phyloP scores from a whole-genome alignment of 2,329 filamentous ascomycete species.

The Penicillium sclerotiorum region DNA sequence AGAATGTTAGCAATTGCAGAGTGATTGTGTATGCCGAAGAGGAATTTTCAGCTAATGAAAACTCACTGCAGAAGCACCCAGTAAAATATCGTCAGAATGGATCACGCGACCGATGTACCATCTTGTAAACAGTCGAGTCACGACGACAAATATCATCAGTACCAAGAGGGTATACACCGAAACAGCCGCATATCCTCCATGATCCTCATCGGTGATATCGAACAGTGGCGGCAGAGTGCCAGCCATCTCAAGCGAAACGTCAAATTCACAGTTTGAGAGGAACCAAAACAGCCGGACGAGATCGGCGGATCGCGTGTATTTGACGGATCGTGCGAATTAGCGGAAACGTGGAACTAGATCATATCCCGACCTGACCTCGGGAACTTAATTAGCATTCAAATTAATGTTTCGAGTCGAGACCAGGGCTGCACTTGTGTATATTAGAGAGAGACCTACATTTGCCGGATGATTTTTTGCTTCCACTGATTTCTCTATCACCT shows the following conservation, averaged over 20 bases:
- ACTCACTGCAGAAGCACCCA: conserved; percentile 19
- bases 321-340: neutral
- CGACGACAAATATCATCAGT: conserved; percentile 19
- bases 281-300: conserved; percentile 4
- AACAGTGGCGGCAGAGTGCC: conserved; percentile 26
- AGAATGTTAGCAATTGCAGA: neutral
- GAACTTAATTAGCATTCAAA: no score
- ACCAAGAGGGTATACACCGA: conserved; percentile 22
- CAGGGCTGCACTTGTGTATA: no score
- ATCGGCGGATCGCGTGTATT: conserved; percentile 8
- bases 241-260: conserved; percentile 12
- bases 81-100: conserved; percentile 23
- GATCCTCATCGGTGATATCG: conserved; percentile 23
- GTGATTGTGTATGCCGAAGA: neutral
- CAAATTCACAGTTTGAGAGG: neutral
- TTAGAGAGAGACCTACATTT: no score
- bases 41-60: neutral
- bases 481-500: no score
- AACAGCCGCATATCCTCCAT: conserved; percentile 26
- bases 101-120: conserved; percentile 24
- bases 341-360: neutral
- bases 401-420: no score
- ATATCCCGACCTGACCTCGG: no score
- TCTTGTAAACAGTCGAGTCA: conserved; percentile 21
- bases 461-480: no score